phyloP scores from a whole-genome alignment of 2,329 filamentous ascomycete genomes.

The Xylaria sp. region DNA sequence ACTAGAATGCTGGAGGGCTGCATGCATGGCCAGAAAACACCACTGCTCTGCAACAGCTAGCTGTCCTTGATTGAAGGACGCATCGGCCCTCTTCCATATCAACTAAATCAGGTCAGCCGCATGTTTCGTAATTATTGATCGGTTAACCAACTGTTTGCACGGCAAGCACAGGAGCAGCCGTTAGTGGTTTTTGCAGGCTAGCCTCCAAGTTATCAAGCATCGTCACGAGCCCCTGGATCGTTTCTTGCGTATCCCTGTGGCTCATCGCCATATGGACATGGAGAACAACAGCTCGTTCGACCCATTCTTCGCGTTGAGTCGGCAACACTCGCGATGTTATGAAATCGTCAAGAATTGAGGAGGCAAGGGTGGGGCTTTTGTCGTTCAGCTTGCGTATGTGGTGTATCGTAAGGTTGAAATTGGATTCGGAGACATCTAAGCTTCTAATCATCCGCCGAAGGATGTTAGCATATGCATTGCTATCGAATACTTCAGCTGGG shows the following conservation, averaged over 20 bases:
- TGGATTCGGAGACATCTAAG: conserved; percentile 62
- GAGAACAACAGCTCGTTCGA: conserved; percentile 70
- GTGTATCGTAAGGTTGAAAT: conserved; percentile 67
- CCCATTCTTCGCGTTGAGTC: conserved; percentile 56
- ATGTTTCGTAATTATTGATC: neutral
- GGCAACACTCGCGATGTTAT: conserved; percentile 59
- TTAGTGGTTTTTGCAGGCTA: conserved; percentile 51
- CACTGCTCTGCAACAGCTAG: conserved; percentile 64
- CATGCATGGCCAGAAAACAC: conserved; percentile 71
- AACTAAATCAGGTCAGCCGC: conserved; percentile 52
- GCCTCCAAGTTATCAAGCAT: conserved; percentile 44
- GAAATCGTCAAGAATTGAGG: conserved; percentile 63
- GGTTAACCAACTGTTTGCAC: conserved; percentile 61
- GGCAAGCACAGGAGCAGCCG: conserved; percentile 64
- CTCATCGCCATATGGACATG: conserved; percentile 67
- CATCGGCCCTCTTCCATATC: conserved; percentile 79
- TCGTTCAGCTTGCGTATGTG: conserved; percentile 68
- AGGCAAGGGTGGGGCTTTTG: conserved; percentile 52
- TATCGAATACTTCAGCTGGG: conserved; percentile 51
- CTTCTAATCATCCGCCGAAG: conserved; percentile 64
- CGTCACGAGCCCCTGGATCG: conserved; percentile 32
- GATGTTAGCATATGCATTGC: conserved; percentile 52
- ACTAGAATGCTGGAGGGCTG: conserved; percentile 67
- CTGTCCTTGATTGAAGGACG: conserved; percentile 54
- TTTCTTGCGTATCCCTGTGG: conserved; percentile 42